These are phyloP conservation scores for Boletus edulis DNA, from an alignment of 768 basidiomycete species.

Conservation along the genomic window DNA sequence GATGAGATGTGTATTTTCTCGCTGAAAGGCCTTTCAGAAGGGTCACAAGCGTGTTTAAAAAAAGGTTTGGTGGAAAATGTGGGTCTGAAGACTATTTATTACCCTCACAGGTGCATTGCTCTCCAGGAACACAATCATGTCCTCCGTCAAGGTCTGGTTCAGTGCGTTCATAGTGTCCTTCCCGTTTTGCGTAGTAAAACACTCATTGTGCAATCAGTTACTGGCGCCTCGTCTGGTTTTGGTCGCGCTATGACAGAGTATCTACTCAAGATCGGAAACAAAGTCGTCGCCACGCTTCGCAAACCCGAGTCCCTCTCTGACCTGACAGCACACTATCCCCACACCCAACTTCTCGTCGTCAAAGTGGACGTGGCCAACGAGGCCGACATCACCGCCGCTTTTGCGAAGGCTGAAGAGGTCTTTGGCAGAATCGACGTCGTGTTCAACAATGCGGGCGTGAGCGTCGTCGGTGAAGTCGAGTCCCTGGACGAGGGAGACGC, in stretches of 20 bases:
- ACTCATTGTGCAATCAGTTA: slow-evolving; percentile 15
- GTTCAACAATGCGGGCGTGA: slow-evolving; percentile 35
- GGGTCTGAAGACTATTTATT: neutral
- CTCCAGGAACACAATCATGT: slow-evolving; percentile 4
- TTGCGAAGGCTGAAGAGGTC: slow-evolving; percentile 18
- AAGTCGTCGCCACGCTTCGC: slow-evolving; percentile 43
- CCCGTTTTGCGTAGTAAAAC: neutral
- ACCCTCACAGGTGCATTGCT: neutral
- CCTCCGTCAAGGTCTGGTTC: slow-evolving; percentile 19
- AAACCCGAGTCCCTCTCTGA: slow-evolving; percentile 32
- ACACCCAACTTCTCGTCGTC: slow-evolving; percentile 28
- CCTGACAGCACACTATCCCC: slow-evolving; percentile 21
- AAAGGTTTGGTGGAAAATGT: neutral
- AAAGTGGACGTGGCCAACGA: slow-evolving; percentile 32
- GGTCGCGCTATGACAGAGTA: slow-evolving; percentile 34
- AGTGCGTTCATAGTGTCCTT: neutral
- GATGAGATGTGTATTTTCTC: no score
- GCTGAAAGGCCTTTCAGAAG: no score
- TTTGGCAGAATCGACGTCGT: slow-evolving; percentile 39
- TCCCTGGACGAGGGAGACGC: slow-evolving; percentile 29
- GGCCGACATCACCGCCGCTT: slow-evolving; percentile 25
- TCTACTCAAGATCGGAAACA: slow-evolving; percentile 35
- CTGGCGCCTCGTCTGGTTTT: slow-evolving; percentile 40
- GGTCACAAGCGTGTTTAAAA: no score
- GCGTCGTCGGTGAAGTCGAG: slow-evolving; percentile 36